Conservation (phyloP, 352 stramenopile species). For the Phytophthora aleatoria region DNA sequence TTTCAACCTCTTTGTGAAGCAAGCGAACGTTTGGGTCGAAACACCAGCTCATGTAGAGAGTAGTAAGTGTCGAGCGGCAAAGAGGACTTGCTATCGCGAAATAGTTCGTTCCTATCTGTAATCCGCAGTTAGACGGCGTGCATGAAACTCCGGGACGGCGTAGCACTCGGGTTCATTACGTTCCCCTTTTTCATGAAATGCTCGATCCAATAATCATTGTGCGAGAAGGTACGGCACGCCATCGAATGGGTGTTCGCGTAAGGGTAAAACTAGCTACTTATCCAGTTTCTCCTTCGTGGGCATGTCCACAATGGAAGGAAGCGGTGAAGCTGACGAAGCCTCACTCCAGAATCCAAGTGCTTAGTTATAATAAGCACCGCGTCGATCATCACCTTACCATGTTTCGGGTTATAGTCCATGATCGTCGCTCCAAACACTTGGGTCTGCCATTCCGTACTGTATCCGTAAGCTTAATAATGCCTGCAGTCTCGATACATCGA, state of each 20-base stretch:
- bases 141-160: background rate
- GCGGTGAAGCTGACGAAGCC: background rate
- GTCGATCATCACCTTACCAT: slow-evolving; percentile 3
- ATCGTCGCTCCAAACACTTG: slow-evolving; percentile 29
- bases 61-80: slow-evolving; percentile 10
- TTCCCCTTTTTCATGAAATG: slow-evolving; percentile 26
- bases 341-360: slow-evolving; percentile 16
- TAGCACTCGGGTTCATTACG: background rate
- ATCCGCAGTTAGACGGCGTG: slow-evolving; percentile 17
- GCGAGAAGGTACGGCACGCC: slow-evolving; percentile 22
- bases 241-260: slow-evolving; percentile 20
- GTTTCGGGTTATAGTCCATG: slow-evolving; percentile 15
- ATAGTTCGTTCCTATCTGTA: slow-evolving; percentile 23
- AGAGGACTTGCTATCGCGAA: slow-evolving; percentile 16
- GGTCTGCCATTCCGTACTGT: slow-evolving; percentile 34
- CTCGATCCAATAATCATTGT: slow-evolving; percentile 24
- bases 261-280: slow-evolving; percentile 22
- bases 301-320: background rate
- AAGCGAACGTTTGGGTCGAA: slow-evolving; percentile 26
- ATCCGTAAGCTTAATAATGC: slow-evolving; percentile 21
- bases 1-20: background rate
- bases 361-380: background rate
- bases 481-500: slow-evolving; percentile 23
- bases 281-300: slow-evolving; percentile 17
- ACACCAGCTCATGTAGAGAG: slow-evolving; percentile 31